A percentile compares a stretch with the other conserved stretches of the same genome.
Conservation (phyloP, 179 eudicot species). For the Patellifolia procumbens region DNA sequence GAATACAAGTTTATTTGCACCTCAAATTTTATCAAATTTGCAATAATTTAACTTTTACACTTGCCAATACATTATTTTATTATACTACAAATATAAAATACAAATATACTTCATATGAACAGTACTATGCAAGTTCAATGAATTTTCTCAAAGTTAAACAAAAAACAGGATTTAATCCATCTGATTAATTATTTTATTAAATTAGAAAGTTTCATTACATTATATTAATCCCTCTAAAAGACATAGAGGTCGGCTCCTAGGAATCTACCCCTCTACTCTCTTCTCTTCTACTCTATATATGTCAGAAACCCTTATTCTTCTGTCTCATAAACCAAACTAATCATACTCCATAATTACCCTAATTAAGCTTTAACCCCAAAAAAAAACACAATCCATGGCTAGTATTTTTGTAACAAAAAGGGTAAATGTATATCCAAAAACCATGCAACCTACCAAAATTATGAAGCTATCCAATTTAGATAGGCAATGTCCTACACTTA, state of each 20-base stretch:
- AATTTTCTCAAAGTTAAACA: conserved; percentile 5
- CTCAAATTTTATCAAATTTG: too few species aligned
- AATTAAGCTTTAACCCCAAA: background rate
- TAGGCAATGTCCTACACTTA: conserved; percentile 44
- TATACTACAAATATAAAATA: too few species aligned
- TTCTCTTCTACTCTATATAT: conserved; percentile 23
- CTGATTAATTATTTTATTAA: background rate
- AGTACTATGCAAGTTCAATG: conserved; percentile 37
- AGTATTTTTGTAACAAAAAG: conserved; percentile 37
- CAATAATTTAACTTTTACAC: too few species aligned
- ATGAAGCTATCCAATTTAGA: conserved; percentile 41
- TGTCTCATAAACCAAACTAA: conserved; percentile 22
- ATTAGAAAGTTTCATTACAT: background rate
- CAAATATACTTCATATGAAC: background rate
- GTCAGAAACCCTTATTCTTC: conserved; percentile 1
- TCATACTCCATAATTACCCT: conserved; percentile 23
- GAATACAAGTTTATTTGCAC: too few species aligned
- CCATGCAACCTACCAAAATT: conserved; percentile 32
- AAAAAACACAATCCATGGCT: conserved; percentile 14
- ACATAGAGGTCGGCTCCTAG: conserved; percentile 31
- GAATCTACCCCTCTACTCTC: conserved; percentile 23
- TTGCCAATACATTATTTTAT: too few species aligned
- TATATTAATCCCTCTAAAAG: background rate
- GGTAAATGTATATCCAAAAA: conserved; percentile 39
- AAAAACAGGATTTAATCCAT: conserved; percentile 10